Percentiles rank a stretch among this genome's conserved stretches.
These are phyloP conservation scores for Aschersonia sp. DNA, from an alignment of 2,329 filamentous ascomycete species.

Conservation along the genomic window DNA sequence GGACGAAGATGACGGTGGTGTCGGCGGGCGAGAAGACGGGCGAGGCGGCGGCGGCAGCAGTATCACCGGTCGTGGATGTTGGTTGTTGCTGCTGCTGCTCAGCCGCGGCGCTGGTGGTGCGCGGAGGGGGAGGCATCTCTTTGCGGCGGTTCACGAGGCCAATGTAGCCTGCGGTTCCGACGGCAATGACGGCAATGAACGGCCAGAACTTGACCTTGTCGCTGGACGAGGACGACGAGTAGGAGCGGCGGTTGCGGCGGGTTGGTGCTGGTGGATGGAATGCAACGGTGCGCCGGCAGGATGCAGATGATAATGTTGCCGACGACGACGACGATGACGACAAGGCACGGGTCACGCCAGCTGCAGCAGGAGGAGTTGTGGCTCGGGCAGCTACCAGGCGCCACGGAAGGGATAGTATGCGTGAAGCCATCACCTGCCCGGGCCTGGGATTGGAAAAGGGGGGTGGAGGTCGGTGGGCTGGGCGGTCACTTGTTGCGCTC, in stretches of 20 bases:
- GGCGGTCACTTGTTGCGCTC: too few relatives aligned
- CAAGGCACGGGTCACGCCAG: not conserved
- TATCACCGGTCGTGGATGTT: too few relatives aligned
- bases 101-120: constrained; percentile 12
- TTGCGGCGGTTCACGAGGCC: constrained; percentile 33
- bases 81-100: constrained; percentile 6
- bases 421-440: too few relatives aligned
- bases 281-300: not conserved
- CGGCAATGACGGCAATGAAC: constrained; percentile 33
- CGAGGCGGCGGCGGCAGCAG: constrained; percentile 27
- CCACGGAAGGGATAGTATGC: too few relatives aligned
- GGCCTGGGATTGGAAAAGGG: too few relatives aligned
- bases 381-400: too few relatives aligned
- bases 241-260: constrained; percentile 11
- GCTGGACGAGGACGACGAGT: constrained; percentile 23
- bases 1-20: constrained; percentile 90
- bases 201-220: constrained; percentile 41
- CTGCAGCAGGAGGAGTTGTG: too few relatives aligned
- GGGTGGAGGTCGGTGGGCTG: too few relatives aligned
- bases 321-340: not conserved
- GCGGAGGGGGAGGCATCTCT: constrained; percentile 13
- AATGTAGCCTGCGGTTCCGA: constrained; percentile 33
- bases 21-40: constrained; percentile 62
- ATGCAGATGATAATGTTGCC: not conserved
- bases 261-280: not conserved